phyloP scores from a whole-genome alignment of 2,329 filamentous ascomycete species.

The Pezicula rhizophila region DNA sequence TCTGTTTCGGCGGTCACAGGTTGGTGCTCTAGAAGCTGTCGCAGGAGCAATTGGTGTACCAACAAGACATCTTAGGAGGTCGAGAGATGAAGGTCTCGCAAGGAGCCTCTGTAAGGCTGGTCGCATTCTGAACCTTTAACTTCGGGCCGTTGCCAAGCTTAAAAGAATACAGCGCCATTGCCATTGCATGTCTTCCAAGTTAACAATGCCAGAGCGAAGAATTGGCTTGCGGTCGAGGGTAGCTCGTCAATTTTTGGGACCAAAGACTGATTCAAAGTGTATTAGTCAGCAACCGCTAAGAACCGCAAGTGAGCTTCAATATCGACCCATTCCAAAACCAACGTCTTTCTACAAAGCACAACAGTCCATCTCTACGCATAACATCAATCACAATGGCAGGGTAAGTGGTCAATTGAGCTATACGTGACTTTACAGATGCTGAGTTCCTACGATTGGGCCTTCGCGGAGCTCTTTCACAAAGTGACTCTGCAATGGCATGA shows the following conservation, averaged over 20 bases:
- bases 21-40: background rate
- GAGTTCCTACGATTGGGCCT: background rate
- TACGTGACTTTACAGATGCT: background rate
- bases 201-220: background rate
- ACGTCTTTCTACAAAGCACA: slow-evolving; percentile 2
- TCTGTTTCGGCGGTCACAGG: no score
- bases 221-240: background rate
- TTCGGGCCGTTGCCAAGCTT: slow-evolving; percentile 7
- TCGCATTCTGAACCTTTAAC: slow-evolving; percentile 16
- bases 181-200: slow-evolving; percentile 18
- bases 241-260: background rate
- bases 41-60: slow-evolving; percentile 2
- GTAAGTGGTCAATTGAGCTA: slow-evolving; percentile 16
- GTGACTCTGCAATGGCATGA: slow-evolving; percentile 3
- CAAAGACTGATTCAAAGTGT: background rate
- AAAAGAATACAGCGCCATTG: slow-evolving; percentile 1
- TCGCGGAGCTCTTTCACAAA: background rate
- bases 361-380: slow-evolving; percentile 1
- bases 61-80: slow-evolving; percentile 19
- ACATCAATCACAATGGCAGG: slow-evolving; percentile 26
- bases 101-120: slow-evolving; percentile 24
- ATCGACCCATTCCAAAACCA: slow-evolving; percentile 7
- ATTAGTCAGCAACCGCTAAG: background rate
- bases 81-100: slow-evolving; percentile 21
- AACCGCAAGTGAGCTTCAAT: background rate